A percentile compares a stretch with the other conserved stretches of the same genome.
phyloP scores from a whole-genome alignment of 495 filamentous ascomycete genomes.

The Cenococcum geophilum region DNA sequence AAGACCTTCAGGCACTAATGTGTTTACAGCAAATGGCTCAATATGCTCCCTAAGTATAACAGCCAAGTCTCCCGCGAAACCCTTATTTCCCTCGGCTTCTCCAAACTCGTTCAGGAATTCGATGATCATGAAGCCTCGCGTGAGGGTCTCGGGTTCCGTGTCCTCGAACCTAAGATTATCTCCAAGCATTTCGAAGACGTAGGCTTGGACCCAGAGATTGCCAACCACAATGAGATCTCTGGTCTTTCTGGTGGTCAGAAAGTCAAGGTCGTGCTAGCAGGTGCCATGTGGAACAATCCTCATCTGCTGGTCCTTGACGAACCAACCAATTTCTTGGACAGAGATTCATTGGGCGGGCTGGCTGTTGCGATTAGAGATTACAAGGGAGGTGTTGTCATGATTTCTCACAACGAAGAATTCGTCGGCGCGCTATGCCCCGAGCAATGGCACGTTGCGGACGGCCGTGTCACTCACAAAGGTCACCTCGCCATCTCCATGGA shows the following conservation, averaged over 20 bases:
- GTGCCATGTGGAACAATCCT: constrained; percentile 91
- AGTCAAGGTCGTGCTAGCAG: constrained; percentile 86
- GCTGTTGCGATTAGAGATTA: constrained; percentile 96
- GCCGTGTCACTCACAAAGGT: constrained; percentile 77
- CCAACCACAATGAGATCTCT: constrained; percentile 96
- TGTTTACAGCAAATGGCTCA: constrained; percentile 67
- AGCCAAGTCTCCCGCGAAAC: constrained; percentile 90
- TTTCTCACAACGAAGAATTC: constrained; percentile 98
- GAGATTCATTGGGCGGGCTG: constrained; percentile 90
- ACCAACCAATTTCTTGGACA: constrained; percentile 98
- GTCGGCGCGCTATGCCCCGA: constrained; percentile 90
- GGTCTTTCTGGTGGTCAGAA: constrained; percentile 98
- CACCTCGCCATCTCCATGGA: constrained; percentile 63
- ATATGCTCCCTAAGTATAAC: constrained; percentile 86
- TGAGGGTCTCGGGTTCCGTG: constrained; percentile 92
- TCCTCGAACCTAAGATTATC: constrained; percentile 87
- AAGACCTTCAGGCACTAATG: constrained; percentile 27
- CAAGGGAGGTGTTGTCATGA: constrained; percentile 97
- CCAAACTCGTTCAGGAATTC: constrained; percentile 93
- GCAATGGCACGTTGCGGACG: constrained; percentile 89
- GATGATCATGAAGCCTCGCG: constrained; percentile 97
- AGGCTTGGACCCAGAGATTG: constrained; percentile 93
- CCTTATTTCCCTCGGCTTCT: constrained; percentile 73
- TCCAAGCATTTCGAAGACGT: constrained; percentile 97
- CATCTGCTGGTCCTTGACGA: constrained; percentile 97